Percentiles rank a stretch among this genome's conserved stretches.
Evolutionary conservation across 179 eudicot genomes (phyloP).

Genomic region (Amaranthus tricolor): DNA sequence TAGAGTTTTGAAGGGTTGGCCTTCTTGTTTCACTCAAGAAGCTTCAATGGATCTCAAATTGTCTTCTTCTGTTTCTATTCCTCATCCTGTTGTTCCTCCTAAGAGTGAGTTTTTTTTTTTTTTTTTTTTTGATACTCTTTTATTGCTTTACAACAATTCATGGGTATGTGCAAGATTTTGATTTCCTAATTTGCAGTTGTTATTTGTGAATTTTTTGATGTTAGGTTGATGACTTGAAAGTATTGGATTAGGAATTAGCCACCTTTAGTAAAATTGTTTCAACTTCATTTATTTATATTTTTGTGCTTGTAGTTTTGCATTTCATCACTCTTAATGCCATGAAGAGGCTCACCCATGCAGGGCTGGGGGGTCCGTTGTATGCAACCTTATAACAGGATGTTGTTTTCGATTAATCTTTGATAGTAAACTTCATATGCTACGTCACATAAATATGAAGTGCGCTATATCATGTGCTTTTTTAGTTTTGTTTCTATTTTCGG

Average conservation of each 20-base stretch:
- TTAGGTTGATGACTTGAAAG: no score
- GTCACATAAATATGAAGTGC: no score
- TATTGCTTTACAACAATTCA: slow-evolving; percentile 8
- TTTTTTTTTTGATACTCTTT: not conserved
- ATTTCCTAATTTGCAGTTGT: slow-evolving; percentile 18
- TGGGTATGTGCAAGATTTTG: slow-evolving; percentile 14
- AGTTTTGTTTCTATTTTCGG: slow-evolving; percentile 4
- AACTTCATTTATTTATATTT: not conserved
- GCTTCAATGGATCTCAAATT: slow-evolving; percentile 47
- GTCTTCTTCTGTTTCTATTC: slow-evolving; percentile 31
- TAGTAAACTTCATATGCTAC: no score
- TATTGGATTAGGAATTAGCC: not conserved
- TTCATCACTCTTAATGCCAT: no score
- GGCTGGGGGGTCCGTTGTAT: no score
- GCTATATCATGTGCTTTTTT: not conserved
- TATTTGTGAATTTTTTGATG: slow-evolving; percentile 4
- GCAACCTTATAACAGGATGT: no score
- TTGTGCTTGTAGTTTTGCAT: not conserved
- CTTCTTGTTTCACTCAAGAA: slow-evolving; percentile 64
- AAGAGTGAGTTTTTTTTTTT: slow-evolving; percentile 61
- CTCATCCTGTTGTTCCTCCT: slow-evolving; percentile 56
- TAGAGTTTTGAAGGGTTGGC: slow-evolving; percentile 82
- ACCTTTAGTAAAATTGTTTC: slow-evolving; percentile 1
- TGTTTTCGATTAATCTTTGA: no score
- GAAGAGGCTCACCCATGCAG: no score